Percentiles rank a stretch among this genome's conserved stretches.
Evolutionary conservation across 306 rosid species (phyloP).

Genomic region (Leucaena leucocephala): DNA sequence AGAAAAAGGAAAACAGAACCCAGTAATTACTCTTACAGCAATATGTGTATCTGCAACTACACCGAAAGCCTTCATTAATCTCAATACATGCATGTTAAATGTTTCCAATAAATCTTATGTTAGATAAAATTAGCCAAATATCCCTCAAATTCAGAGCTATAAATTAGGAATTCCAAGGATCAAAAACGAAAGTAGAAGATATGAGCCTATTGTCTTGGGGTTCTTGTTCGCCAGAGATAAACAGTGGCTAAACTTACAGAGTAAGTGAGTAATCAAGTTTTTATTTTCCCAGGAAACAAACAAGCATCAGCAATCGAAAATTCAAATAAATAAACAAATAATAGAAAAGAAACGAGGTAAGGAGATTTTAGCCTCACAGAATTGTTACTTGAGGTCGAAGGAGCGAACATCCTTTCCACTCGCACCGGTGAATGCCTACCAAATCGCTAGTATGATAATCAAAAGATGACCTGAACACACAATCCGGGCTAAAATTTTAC

Average conservation of each 20-base stretch:
- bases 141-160: slow-evolving; percentile 20
- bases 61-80: slow-evolving; percentile 25
- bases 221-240: neutral
- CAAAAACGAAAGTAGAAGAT: slow-evolving; percentile 25
- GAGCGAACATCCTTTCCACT: neutral
- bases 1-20: slow-evolving; percentile 14
- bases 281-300: slow-evolving; percentile 24
- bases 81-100: slow-evolving; percentile 16
- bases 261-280: neutral
- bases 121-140: slow-evolving; percentile 14
- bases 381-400: neutral
- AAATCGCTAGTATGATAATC: neutral
- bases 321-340: too few relatives aligned
- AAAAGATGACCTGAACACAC: neutral
- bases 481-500: neutral
- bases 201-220: neutral
- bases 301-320: slow-evolving; percentile 10
- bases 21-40: neutral
- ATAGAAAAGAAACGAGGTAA: neutral
- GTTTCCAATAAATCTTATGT: neutral
- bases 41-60: neutral
- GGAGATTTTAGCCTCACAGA: slow-evolving; percentile 23
- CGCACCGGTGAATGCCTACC: neutral
- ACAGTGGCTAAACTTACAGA: neutral
- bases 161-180: neutral